Base-by-base conservation (phyloP, 2,329 filamentous ascomycete species). In the Colletotrichum tamarilloi region DNA sequence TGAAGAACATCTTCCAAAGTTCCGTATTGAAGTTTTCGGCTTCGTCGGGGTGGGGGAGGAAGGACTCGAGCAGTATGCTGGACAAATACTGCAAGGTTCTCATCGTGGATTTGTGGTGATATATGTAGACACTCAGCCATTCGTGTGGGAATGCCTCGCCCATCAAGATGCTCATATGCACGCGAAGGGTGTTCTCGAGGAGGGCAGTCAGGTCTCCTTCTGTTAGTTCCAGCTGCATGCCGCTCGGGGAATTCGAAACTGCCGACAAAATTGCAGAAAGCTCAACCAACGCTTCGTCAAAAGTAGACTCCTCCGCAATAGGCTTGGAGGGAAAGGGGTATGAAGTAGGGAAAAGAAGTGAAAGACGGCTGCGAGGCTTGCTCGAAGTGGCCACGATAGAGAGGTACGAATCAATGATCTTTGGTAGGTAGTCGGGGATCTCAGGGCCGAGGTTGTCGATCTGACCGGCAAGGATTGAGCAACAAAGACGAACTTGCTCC, bases 51-150 rank as follows among this genome's bases (percentile, higher is more conserved):
- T 96, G 88, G 0, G 97, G 97, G 2, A 99, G 86, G 79, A 96
- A 96, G 0, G 90, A 92, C 49, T 96, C 92, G n/a, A 95, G 88
- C 73, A 99, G 85, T 12, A 97, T 92, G 58, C 90, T 88, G 9
- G 93, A 93, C 9, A 98, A 85, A 77, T 97, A 95, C 79, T 97
- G 93, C 42, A 99, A 85, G 8, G 93, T 94, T 69, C 91, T 92
- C 88, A 98, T 94, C 1, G 94, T 94, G 22, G 95, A 96, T 79
- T 95, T 95, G 84, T 98, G 95, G 79, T 98, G 94, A 82, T 94
- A 97, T 53, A 98, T 97, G 79, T 97, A 93, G 67, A 98, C 90
- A 81, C 95, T 98, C 57, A 99, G 87, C 97, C 97, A 99, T 72
- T 90, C 92, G 22, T 90, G 86, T 0, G 97, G 97, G 82, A 98